Evolutionary conservation across 495 filamentous ascomycete species (phyloP), one percentile per base, ranked within the genome.

Genomic region (Lasiosphaeriaceae sp.): DNA sequence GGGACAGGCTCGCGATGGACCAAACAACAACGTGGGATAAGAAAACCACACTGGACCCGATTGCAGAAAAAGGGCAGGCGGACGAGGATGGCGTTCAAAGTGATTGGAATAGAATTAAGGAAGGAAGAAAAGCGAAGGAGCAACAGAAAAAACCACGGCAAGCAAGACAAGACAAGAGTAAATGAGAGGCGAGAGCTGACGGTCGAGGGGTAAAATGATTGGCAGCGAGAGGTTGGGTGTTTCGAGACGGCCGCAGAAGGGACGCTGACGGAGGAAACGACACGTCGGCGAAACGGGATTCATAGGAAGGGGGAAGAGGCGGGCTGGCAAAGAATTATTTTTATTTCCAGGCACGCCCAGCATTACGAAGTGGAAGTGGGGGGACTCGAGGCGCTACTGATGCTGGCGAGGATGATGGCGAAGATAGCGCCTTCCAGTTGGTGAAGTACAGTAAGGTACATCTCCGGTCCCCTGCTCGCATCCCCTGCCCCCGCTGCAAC

Each of bases 261-360:
- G 41, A 34, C 26, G 51, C n/a, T 26, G 50, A 48, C 41, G 22
- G 39, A 47, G 44, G 35, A n/a, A 47, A 59, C 24, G 35, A 47
- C 47, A 45, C 39, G 39, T 43, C 39, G 35, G 50, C 49, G 43
- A 52, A 50, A 24, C 47, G 35, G 58, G 51, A n/a, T 44, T 54
- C 29, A 34, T 54, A 54, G 48, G 34, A 50, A 6, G 47, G 51
- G 47, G 51, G 54, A 24, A 55, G 43, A 43, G 56, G 24, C 11
- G 54, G 58, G 66, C 61, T 70, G 59, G 61, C 54, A 39, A 53
- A 64, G 58, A 65, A 68, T 68, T 68, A 69, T 69, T 69, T 69
- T 65, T 65, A 65, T 66, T 64, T 62, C 52, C 58, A 50, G 56
- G 64, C 57, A 47, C 45, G 47, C 24, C 52, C 37, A 50, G 24